Percentiles rank a stretch among this genome's conserved stretches.
phyloP scores from a whole-genome alignment of 345 rosid genomes.

The Populus davidiana region DNA sequence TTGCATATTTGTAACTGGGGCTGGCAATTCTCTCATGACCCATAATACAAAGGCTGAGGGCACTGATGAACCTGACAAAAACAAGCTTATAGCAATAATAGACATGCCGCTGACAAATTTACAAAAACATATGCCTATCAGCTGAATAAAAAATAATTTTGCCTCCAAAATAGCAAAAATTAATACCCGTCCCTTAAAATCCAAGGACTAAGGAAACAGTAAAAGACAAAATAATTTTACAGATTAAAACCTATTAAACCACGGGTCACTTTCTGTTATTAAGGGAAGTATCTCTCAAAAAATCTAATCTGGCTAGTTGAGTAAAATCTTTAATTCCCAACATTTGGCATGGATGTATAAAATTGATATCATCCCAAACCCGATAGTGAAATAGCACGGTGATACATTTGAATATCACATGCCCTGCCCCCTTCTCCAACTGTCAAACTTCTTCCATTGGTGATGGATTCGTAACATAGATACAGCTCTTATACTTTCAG shows the following conservation, averaged over 20 bases:
- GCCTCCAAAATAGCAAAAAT: background rate
- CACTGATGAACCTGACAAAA: slow-evolving; percentile 48
- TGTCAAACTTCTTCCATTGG: background rate
- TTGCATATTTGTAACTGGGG: slow-evolving; percentile 16
- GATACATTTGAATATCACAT: background rate
- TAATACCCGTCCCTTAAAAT: background rate
- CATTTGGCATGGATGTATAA: background rate
- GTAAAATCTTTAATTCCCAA: background rate
- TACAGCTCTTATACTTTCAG: background rate
- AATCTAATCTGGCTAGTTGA: background rate
- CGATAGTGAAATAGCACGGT: background rate
- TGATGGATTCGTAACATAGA: background rate
- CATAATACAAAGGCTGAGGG: slow-evolving; percentile 63
- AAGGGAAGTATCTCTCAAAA: background rate
- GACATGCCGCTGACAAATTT: background rate
- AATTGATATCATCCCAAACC: background rate
- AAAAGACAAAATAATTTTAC: background rate
- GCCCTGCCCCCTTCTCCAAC: background rate
- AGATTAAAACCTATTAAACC: background rate
- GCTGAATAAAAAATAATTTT: background rate
- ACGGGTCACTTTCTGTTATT: background rate
- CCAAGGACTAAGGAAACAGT: background rate
- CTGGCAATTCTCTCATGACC: slow-evolving; percentile 62
- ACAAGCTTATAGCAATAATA: background rate
- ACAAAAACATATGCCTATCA: background rate